These are phyloP conservation scores for Trypanosoma lewisi DNA, from an alignment of 208 protist species.

Conservation along the genomic window DNA sequence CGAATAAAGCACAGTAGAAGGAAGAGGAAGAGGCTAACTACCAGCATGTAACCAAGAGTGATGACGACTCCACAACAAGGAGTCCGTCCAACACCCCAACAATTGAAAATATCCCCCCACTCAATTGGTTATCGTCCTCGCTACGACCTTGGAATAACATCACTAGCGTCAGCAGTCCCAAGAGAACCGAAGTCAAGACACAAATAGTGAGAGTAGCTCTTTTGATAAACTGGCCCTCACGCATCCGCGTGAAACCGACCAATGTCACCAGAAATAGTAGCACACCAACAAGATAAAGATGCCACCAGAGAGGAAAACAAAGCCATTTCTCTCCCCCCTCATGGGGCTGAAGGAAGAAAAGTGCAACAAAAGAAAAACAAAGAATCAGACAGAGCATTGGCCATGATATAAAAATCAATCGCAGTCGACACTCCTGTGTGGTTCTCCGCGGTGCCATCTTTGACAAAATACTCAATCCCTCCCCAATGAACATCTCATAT, in stretches of 20 bases:
- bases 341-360: conserved; percentile 11
- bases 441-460: conserved; percentile 25
- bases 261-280: conserved; percentile 9
- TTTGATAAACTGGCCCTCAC: not conserved
- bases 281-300: conserved; percentile 8
- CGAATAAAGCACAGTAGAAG: not conserved
- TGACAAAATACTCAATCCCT: conserved; percentile 27
- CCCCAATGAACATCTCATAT: conserved; percentile 38
- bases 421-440: not conserved
- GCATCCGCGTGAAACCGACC: conserved; percentile 8
- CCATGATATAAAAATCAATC: conserved; percentile 17
- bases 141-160: not conserved
- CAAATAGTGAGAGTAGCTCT: conserved; percentile 1
- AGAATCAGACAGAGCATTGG: conserved; percentile 18
- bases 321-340: not conserved
- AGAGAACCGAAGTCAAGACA: not conserved
- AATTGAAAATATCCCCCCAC: not conserved
- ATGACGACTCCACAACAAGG: conserved; percentile 4
- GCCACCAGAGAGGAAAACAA: conserved; percentile 13
- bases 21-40: not conserved
- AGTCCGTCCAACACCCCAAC: not conserved
- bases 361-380: conserved; percentile 19
- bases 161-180: not conserved
- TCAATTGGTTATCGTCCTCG: not conserved
- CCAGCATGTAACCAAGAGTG: not conserved